phyloP scores from a whole-genome alignment of 306 rosid species.

The Glycyrrhiza uralensis region DNA sequence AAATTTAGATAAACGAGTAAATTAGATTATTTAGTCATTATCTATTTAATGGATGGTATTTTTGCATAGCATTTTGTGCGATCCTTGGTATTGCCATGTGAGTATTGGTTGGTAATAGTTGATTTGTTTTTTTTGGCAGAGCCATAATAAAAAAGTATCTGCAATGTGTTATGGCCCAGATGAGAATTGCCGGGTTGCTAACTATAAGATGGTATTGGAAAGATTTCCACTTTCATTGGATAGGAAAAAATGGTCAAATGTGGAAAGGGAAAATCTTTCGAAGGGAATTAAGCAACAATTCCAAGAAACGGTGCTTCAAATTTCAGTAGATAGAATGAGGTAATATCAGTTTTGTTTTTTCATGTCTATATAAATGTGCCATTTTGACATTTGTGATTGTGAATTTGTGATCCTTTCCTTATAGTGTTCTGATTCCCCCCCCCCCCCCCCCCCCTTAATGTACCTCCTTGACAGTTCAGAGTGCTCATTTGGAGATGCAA shows the following conservation, averaged over 20 bases:
- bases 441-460: not conserved
- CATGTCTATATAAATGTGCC: not conserved
- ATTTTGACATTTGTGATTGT: conserved; percentile 8
- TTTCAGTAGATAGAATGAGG: conserved; percentile 58
- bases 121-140: conserved; percentile 32
- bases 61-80: not conserved
- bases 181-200: conserved; percentile 67
- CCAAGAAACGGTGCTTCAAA: conserved; percentile 67
- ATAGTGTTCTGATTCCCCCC: not conserved
- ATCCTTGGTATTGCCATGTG: not conserved
- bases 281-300: conserved; percentile 90
- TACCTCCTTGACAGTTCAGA: conserved; percentile 39
- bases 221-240: conserved; percentile 58
- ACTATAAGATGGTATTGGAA: conserved; percentile 60
- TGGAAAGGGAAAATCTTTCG: conserved; percentile 58
- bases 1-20: not conserved
- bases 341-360: conserved; percentile 24
- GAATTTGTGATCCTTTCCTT: not conserved
- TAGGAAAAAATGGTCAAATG: conserved; percentile 68
- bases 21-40: not conserved
- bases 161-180: conserved; percentile 67
- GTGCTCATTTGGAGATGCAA: conserved; percentile 42
- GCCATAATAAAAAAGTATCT: conserved; percentile 42
- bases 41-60: not conserved
- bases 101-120: conserved; percentile 22